phyloP scores from a whole-genome alignment of 1,139 yeast genomes.

The Blastobotrys buckinghamii region DNA sequence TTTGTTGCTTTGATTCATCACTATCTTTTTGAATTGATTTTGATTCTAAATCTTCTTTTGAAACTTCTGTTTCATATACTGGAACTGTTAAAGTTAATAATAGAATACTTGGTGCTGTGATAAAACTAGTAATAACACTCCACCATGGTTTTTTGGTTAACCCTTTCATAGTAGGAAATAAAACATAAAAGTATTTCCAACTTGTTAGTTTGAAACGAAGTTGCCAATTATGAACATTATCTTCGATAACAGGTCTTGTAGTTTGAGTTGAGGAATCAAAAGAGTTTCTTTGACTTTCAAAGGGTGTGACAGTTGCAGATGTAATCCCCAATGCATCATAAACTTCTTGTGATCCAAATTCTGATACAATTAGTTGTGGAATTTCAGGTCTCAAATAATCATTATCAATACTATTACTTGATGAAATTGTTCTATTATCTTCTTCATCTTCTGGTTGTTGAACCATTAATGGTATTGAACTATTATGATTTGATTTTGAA shows the following conservation, averaged over 20 bases:
- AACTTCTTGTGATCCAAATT: conserved; percentile 12
- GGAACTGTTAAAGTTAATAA: conserved; percentile 46
- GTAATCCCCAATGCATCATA: conserved; percentile 8
- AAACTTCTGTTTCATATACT: conserved; percentile 34
- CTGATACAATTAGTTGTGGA: conserved; percentile 18
- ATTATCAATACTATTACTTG: background rate
- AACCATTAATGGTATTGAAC: background rate
- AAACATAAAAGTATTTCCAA: conserved; percentile 13
- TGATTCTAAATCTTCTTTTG: conserved; percentile 13
- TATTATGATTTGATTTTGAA: conserved; percentile 7
- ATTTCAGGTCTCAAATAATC: conserved; percentile 2
- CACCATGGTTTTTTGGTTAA: conserved; percentile 23
- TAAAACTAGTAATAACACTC: conserved; percentile 29
- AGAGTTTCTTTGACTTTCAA: background rate
- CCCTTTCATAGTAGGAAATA: conserved; percentile 28
- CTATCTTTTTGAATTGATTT: background rate
- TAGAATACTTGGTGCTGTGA: conserved; percentile 41
- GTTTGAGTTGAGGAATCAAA: conserved; percentile 1
- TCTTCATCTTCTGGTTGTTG: background rate
- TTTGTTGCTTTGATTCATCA: conserved; percentile 2
- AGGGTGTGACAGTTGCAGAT: background rate
- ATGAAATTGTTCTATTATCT: background rate
- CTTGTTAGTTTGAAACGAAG: background rate
- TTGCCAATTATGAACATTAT: background rate
- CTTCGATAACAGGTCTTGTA: background rate